Evolutionary conservation across 1,139 yeast species (phyloP).

Genomic region (Pneumocystis murina): DNA sequence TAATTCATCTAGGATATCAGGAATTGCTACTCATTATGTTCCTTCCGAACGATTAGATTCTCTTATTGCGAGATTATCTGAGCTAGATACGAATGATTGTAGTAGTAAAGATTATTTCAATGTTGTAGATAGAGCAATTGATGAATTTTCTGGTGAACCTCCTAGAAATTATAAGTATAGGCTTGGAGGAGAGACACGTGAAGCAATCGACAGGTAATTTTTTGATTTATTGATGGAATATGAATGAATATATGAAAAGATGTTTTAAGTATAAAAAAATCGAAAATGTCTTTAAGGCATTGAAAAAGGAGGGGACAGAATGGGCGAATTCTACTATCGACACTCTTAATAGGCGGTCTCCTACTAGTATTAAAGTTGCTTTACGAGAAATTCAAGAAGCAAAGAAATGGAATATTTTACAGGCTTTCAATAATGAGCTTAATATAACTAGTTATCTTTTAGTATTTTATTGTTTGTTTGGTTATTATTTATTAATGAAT

Average conservation of each 20-base stretch:
- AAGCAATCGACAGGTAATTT: constrained; percentile 38
- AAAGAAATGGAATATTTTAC: constrained; percentile 40
- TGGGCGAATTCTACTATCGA: constrained; percentile 52
- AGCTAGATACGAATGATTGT: constrained; percentile 19
- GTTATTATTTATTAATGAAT: constrained; percentile 19
- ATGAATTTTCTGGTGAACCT: constrained; percentile 58
- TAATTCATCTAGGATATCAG: constrained; percentile 28
- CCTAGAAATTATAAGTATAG: constrained; percentile 53
- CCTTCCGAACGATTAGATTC: constrained; percentile 48
- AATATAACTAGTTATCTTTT: constrained; percentile 46
- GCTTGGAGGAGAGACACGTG: constrained; percentile 41
- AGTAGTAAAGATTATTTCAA: constrained; percentile 31
- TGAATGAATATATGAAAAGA: neutral
- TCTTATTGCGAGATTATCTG: constrained; percentile 36
- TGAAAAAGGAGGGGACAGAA: constrained; percentile 38
- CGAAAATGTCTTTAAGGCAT: constrained; percentile 45
- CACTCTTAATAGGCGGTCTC: constrained; percentile 48
- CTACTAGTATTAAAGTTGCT: constrained; percentile 64
- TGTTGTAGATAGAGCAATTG: constrained; percentile 49
- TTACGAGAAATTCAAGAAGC: constrained; percentile 57
- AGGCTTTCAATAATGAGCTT: constrained; percentile 61
- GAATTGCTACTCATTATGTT: constrained; percentile 83
- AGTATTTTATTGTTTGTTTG: neutral
- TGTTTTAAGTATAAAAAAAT: constrained; percentile 49
- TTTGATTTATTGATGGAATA: neutral